These are phyloP conservation scores for Apiospora phragmitis DNA, from an alignment of 2,329 filamentous ascomycete species.

Conservation along the genomic window DNA sequence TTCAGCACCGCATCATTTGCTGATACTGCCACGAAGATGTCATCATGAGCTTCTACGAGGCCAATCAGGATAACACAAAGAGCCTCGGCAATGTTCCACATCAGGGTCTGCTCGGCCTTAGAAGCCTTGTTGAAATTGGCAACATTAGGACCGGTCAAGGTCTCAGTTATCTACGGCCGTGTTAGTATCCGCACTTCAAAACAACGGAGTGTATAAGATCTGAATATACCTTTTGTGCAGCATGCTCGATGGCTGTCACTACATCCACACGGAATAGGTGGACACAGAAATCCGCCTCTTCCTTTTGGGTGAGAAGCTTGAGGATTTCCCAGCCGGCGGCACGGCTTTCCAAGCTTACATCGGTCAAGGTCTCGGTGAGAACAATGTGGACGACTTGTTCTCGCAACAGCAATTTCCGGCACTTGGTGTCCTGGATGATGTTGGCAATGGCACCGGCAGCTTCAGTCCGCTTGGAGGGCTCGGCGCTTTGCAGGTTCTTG, in stretches of 20 bases:
- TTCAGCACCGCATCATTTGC: slow-evolving; percentile 48
- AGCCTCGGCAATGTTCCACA: slow-evolving; percentile 56
- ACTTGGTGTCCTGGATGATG: slow-evolving; percentile 61
- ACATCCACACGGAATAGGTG: slow-evolving; percentile 64
- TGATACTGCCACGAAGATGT: slow-evolving; percentile 57
- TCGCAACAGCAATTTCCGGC: slow-evolving; percentile 64
- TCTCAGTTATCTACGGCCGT: slow-evolving; percentile 40
- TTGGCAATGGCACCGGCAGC: slow-evolving; percentile 62
- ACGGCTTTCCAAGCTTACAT: slow-evolving; percentile 61
- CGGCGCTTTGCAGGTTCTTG: slow-evolving; percentile 58
- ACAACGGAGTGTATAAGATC: slow-evolving; percentile 2
- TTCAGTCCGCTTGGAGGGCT: slow-evolving; percentile 58
- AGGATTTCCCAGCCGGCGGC: slow-evolving; percentile 70
- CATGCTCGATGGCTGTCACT: slow-evolving; percentile 60
- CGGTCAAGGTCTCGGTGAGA: slow-evolving; percentile 64
- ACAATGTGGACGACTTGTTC: slow-evolving; percentile 66
- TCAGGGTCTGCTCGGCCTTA: slow-evolving; percentile 53
- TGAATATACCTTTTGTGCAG: slow-evolving; percentile 50
- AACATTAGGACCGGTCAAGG: slow-evolving; percentile 40
- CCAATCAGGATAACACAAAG: slow-evolving; percentile 53
- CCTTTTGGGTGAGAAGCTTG: slow-evolving; percentile 59
- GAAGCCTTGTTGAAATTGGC: slow-evolving; percentile 46
- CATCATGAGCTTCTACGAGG: slow-evolving; percentile 60
- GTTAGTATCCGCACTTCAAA: slow-evolving; percentile 11
- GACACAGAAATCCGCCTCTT: slow-evolving; percentile 67